Evolutionary conservation across 805 yeast species (phyloP), one percentile per base, ranked within the genome.

Genomic region (Sugiyamaella lignohabitans): DNA sequence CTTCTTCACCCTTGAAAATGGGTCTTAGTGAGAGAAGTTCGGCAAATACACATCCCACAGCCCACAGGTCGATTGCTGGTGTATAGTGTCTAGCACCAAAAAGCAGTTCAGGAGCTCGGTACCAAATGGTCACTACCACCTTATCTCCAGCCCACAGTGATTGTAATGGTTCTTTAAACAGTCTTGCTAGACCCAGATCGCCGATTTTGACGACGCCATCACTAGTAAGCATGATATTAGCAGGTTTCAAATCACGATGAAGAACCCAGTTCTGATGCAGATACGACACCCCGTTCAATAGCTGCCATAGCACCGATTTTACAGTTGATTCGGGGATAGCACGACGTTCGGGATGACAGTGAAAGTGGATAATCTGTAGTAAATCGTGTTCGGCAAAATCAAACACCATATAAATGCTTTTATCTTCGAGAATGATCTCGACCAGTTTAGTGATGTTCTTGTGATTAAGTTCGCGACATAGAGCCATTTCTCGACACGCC

Each of bases 101-200:
- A 30, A 89, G 67, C 34, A 89, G 69, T 60, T 89, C 98, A 0
- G 96, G 96, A 0, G 96, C 95, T 55, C 98, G 72, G 62, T 89
- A 89, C 98, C 98, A 89, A 48, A 89, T 89, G 0, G 98, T 89
- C 10, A 89, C 97, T 46, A 89, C 97, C 14, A 89, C 96, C 65
- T 89, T 89, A 64, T 89, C 98, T 38, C 96, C 96, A 18, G 89
- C 76, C 60, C 85, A 89, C 20, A 89, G 69, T 18, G 93, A 80
- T 59, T 89, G 97, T 36, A 89, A 64, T 27, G 94, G 91, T 58
- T 87, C 85, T 53, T 82, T 83, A 67, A 88, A 89, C 57, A 84
- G 79, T 49, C 98, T 73, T 0, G 96, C 96, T 30, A 89, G 70
- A 1, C 98, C 98, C 55, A 89, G 72, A 67, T 91, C 98, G 19